Conservation (phyloP, 2,329 filamentous ascomycete species). For the Xylariales sp. region DNA sequence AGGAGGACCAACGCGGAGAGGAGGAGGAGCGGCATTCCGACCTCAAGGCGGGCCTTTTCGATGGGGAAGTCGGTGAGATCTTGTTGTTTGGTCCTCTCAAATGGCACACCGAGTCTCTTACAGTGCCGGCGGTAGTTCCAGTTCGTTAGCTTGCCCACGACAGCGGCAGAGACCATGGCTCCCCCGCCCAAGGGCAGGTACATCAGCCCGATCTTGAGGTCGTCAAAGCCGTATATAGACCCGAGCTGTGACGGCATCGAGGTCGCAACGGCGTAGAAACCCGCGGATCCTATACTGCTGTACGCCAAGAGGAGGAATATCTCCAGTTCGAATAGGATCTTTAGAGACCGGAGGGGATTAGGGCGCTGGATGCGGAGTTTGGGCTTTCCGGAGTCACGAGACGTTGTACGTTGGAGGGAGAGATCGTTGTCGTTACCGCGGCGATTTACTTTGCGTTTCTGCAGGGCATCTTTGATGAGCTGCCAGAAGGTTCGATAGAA, state of each 20-base stretch:
- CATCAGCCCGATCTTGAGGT: slow-evolving; percentile 39
- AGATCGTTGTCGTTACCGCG: slow-evolving; percentile 5
- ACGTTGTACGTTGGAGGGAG: slow-evolving; percentile 10
- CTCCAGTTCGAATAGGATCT: slow-evolving; percentile 31
- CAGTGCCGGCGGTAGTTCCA: slow-evolving; percentile 56
- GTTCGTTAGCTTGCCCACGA: slow-evolving; percentile 48
- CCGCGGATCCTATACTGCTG: slow-evolving; percentile 27
- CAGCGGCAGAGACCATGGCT: slow-evolving; percentile 27
- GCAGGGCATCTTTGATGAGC: slow-evolving; percentile 15
- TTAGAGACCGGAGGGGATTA: slow-evolving; percentile 28
- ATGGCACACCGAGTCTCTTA: slow-evolving; percentile 39
- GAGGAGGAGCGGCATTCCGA: slow-evolving; percentile 35
- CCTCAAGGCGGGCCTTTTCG: slow-evolving; percentile 29
- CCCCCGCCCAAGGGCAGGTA: slow-evolving; percentile 33
- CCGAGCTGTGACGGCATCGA: slow-evolving; percentile 25
- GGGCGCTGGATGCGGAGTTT: slow-evolving; percentile 20
- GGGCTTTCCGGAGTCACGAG: slow-evolving; percentile 13
- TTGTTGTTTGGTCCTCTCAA: slow-evolving; percentile 40
- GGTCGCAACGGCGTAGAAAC: slow-evolving; percentile 30
- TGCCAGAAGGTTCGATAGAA: slow-evolving; percentile 22
- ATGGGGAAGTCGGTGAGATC: slow-evolving; percentile 29
- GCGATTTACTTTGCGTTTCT: neutral
- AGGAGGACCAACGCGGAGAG: slow-evolving; percentile 35
- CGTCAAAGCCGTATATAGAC: slow-evolving; percentile 48
- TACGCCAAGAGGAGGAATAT: slow-evolving; percentile 31